Evolutionary conservation across 2,329 filamentous ascomycete species (phyloP), one percentile per base, ranked within the genome.

Genomic region (Lachnellula hyalina): DNA sequence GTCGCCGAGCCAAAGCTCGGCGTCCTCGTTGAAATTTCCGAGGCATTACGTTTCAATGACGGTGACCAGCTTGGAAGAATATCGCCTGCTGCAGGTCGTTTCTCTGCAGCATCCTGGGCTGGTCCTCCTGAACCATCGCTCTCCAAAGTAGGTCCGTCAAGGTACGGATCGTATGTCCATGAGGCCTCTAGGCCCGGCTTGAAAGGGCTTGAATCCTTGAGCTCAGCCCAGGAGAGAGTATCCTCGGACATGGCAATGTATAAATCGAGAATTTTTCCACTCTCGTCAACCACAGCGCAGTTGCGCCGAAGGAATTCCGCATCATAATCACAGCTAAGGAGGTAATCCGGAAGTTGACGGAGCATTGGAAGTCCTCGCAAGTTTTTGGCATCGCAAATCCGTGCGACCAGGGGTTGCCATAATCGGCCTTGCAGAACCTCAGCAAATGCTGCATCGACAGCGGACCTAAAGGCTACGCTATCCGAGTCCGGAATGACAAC

Each of bases 391-490:
- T 83, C 80, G 65, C 81, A 83, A 3, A 82, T 73, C 63, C 77
- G 76, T 15, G 80, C 80, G 60, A 82, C 77, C n/a, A 84, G 70
- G 12, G 81, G 81, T 68, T 80, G 74, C 81, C 81, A 84, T 4
- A 72, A 61, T 19, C 79, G 74, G 0, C 75, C 77, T 42, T 70
- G 72, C 3, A 84, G 71, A 7, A 82, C 70, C 32, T 71, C 69
- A 2, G 71, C 70, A 61, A 84, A 84, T 0, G 79, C 73, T 52
- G 70, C 71, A 25, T 72, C 71, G 12, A 84, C 74, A 23, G 80
- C 79, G 17, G 61, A 64, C 11, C 65, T 70, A 62, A 84, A 81
- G 0, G 80, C 77, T 32, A 73, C 67, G 44, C 76, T 74, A 54
- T 77, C 74, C 3, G 72, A 72, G 17, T 78, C 79, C 44, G 74